phyloP scores from a whole-genome alignment of 257 asterid genomes.

The Jacaranda mimosifolia region DNA sequence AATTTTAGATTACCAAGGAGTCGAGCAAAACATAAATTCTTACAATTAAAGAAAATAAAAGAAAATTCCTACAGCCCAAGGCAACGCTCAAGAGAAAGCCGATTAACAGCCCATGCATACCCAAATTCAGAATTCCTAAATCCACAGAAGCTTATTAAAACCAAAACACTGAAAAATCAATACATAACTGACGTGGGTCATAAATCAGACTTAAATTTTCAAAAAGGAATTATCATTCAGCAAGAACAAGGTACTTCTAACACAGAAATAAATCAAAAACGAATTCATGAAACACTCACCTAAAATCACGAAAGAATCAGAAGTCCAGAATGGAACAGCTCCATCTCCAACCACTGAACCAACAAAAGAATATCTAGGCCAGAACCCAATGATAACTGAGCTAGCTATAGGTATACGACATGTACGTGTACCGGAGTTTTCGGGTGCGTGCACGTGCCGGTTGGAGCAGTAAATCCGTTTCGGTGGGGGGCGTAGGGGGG shows the following conservation, averaged over 20 bases:
- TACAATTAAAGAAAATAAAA: not conserved
- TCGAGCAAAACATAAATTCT: constrained; percentile 5
- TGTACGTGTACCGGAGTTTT: not conserved
- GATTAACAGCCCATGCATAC: not conserved
- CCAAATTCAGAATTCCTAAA: not conserved
- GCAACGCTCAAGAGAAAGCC: not conserved
- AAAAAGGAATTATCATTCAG: not conserved
- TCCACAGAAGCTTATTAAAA: not conserved
- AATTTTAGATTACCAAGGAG: not conserved
- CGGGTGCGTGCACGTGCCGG: constrained; percentile 21
- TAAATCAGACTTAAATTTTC: not conserved
- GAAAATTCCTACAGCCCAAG: not conserved
- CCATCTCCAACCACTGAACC: constrained; percentile 41
- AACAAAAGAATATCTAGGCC: constrained; percentile 11
- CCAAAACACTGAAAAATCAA: not conserved
- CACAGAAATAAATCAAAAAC: not conserved
- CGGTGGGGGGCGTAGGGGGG: not conserved
- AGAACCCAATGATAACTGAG: constrained; percentile 27
- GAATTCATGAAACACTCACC: constrained; percentile 45
- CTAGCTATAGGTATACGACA: constrained; percentile 9
- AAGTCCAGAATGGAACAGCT: constrained; percentile 43
- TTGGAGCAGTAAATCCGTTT: not conserved
- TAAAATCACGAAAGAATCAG: constrained; percentile 39
- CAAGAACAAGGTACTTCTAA: not conserved
- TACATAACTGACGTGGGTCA: constrained; percentile 21